Evolutionary conservation across 1,284 basidiomycete species (phyloP).

Genomic region (Afroboletus lepidellus): DNA sequence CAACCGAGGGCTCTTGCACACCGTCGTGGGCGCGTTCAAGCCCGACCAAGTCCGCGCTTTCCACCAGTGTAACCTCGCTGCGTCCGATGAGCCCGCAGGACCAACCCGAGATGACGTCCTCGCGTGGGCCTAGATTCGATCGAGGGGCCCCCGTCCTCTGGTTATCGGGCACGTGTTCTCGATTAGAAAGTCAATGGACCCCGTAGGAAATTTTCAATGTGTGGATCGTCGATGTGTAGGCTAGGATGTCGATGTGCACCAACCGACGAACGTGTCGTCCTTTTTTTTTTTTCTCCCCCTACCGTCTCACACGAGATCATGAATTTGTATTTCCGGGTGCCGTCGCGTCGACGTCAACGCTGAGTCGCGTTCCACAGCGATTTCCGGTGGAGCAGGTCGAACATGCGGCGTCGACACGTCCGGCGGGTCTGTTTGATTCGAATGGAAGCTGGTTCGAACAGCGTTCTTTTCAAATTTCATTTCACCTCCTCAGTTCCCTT

Average conservation of each 20-base stretch:
- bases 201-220: background rate
- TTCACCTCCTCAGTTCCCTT: background rate
- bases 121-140: constrained; percentile 8
- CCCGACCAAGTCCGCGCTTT: constrained; percentile 62
- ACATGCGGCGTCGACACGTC: constrained; percentile 5
- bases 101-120: constrained; percentile 24
- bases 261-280: constrained; percentile 4
- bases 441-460: constrained; percentile 17
- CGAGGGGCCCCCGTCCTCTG: background rate
- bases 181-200: constrained; percentile 8
- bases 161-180: constrained; percentile 12
- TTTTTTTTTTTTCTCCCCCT: constrained; percentile 10
- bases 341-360: background rate
- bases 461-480: constrained; percentile 12
- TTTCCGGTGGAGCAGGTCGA: constrained; percentile 3
- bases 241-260: constrained; percentile 5
- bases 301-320: background rate
- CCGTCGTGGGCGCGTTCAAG: constrained; percentile 65
- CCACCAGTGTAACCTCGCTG: constrained; percentile 70
- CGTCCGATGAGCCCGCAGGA: constrained; percentile 52
- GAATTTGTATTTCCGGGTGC: background rate
- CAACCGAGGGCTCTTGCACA: constrained; percentile 10
- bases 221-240: constrained; percentile 10
- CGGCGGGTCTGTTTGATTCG: constrained; percentile 8
- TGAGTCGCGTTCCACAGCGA: constrained; percentile 4